Conservation (phyloP, 2,329 filamentous ascomycete species). For the Berkeleyomyces rouxiae region DNA sequence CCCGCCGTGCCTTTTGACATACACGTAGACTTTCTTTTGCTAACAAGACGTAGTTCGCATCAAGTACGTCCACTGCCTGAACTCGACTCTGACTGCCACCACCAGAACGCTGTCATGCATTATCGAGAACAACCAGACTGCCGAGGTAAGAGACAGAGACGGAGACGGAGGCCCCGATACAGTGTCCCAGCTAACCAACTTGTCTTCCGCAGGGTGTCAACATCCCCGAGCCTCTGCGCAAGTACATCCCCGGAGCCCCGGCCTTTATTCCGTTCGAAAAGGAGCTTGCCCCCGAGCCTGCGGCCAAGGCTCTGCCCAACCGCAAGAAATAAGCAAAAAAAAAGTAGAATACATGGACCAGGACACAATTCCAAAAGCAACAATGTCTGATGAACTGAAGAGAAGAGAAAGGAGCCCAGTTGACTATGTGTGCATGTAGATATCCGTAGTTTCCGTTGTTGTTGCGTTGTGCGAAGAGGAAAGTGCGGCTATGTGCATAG, state of each 20-base stretch:
- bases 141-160: slow-evolving; percentile 36
- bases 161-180: background rate
- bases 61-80: slow-evolving; percentile 86
- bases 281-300: slow-evolving; percentile 58
- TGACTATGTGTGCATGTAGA: no score
- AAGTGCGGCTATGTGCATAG: no score
- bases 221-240: slow-evolving; percentile 68
- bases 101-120: slow-evolving; percentile 87
- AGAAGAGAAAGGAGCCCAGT: background rate
- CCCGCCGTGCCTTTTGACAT: no score
- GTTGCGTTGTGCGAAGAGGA: no score
- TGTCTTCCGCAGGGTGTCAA: slow-evolving; percentile 46
- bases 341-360: slow-evolving; percentile 2
- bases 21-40: background rate
- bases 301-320: slow-evolving; percentile 20
- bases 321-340: slow-evolving; percentile 14
- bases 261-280: slow-evolving; percentile 81
- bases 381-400: background rate
- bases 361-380: background rate
- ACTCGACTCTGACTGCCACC: slow-evolving; percentile 79
- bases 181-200: slow-evolving; percentile 9
- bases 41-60: slow-evolving; percentile 34
- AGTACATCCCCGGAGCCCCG: slow-evolving; percentile 77
- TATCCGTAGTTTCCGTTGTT: no score
- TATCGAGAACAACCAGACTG: slow-evolving; percentile 90